Conservation (phyloP, 2,329 filamentous ascomycete species). For the Byssoonygena ceratinophila region DNA sequence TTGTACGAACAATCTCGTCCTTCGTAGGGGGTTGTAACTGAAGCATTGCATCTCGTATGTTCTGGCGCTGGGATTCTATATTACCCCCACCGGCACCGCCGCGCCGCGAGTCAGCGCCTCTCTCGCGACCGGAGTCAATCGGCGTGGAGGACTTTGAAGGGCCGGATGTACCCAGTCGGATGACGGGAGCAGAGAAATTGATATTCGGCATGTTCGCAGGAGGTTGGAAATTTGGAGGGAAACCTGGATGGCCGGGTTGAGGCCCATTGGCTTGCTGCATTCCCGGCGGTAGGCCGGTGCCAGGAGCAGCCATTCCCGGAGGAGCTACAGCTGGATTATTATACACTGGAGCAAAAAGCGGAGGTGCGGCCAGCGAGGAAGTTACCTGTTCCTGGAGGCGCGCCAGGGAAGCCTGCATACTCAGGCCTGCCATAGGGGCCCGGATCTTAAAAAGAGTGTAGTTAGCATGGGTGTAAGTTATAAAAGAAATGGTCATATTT, state of each 20-base stretch:
- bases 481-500: background rate
- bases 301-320: constrained; percentile 69
- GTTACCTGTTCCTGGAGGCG: constrained; percentile 74
- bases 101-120: constrained; percentile 38
- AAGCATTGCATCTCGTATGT: constrained; percentile 58
- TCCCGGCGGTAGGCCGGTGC: constrained; percentile 66
- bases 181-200: constrained; percentile 95
- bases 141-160: constrained; percentile 49
- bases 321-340: constrained; percentile 50
- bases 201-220: constrained; percentile 91
- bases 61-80: constrained; percentile 57
- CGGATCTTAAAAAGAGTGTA: constrained; percentile 7
- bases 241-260: constrained; percentile 67
- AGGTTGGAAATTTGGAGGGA: constrained; percentile 75
- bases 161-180: constrained; percentile 71
- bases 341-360: background rate
- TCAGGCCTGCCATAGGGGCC: constrained; percentile 60
- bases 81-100: constrained; percentile 45
- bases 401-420: constrained; percentile 61
- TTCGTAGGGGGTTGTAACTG: constrained; percentile 68
- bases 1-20: constrained; percentile 83
- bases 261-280: constrained; percentile 63
- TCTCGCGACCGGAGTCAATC: constrained; percentile 36
- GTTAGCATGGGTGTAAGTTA: background rate
- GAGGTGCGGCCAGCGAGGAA: constrained; percentile 12